Base-by-base conservation (phyloP, 768 basidiomycete species). In the Paxillus rubicundulus region DNA sequence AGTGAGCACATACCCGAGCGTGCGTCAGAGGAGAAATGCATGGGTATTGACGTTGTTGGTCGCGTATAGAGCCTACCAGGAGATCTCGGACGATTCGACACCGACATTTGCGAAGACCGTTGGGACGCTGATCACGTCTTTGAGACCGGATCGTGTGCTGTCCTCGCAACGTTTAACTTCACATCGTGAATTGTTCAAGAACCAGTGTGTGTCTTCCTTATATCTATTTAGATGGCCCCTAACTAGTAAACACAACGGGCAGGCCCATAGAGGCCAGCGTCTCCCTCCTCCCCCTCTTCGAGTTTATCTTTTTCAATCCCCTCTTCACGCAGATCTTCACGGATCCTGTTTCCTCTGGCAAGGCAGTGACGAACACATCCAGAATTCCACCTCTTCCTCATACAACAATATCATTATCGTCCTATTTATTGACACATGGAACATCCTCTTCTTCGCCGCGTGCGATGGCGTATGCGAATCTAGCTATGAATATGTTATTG, bases 371-470 rank as follows among this genome's bases (percentile, higher is more conserved):
- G n/a, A 45, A 50, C 34, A 28, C 33, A 8, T 42, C 54, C 14
- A 64, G 37, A 49, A 62, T 65, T 6, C 58, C 75, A 0, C 75
- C 78, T 5, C 65, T 78, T 9, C 67, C 76, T 1, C 72, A 77
- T 56, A 79, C 77, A 10, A 62, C 84, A 10, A 60, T 87, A 42
- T 78, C 81, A 4, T 62, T 87, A 47, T 78, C 82, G 2, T 86
- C 85, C 0, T 87, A 87, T 68, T 60, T 87, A 44, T 67, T 86
- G 48, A 79, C 83, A 2, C 86, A 89, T 62, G 85, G 85, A 12
- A 80, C 83, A 10, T 84, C 86, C 5, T 70, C 78, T 1, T 74
- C 77, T 2, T 81, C 84, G 13, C 69, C 79, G 5, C 78, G 85
- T 18, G 78, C 84, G 16, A 72, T 81, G 39, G 78, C 80, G 2